These are phyloP conservation scores for Trametes cinnabarina DNA, from an alignment of 768 basidiomycete genomes.

Conservation along the genomic window DNA sequence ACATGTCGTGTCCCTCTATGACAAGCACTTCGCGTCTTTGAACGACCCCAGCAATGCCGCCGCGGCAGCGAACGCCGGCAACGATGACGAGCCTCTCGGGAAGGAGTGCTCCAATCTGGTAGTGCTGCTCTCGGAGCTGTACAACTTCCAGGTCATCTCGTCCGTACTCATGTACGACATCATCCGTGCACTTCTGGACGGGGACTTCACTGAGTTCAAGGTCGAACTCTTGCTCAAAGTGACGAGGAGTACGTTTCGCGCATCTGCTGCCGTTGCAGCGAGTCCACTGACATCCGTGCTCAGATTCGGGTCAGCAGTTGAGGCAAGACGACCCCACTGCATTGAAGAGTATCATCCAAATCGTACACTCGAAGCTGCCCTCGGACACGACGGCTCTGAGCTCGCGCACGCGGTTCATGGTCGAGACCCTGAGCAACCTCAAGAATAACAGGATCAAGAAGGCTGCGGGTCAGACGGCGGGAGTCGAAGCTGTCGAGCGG, in stretches of 20 bases:
- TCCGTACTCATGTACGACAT: constrained; percentile 89
- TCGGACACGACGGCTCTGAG: constrained; percentile 54
- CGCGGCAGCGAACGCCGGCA: neutral
- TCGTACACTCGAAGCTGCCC: constrained; percentile 72
- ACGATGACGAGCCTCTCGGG: constrained; percentile 44
- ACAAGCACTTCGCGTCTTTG: constrained; percentile 47
- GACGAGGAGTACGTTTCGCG: constrained; percentile 54
- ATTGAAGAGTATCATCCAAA: constrained; percentile 84
- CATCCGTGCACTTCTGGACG: constrained; percentile 68
- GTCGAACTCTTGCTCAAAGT: constrained; percentile 89
- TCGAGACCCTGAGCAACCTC: constrained; percentile 88
- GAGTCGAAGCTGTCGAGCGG: constrained; percentile 71
- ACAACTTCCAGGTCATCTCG: constrained; percentile 94
- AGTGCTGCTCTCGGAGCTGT: constrained; percentile 85
- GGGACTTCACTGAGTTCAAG: constrained; percentile 67
- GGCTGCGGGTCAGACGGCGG: constrained; percentile 63
- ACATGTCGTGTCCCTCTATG: constrained; percentile 63
- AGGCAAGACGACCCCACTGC: constrained; percentile 90
- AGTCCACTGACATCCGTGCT: neutral
- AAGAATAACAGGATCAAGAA: constrained; percentile 87
- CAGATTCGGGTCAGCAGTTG: constrained; percentile 91
- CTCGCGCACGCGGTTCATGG: constrained; percentile 92
- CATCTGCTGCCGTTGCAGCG: neutral
- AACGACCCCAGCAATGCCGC: neutral
- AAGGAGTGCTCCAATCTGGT: constrained; percentile 91